Evolutionary conservation across 768 basidiomycete species (phyloP).

Genomic region (Tylopilus sp.): DNA sequence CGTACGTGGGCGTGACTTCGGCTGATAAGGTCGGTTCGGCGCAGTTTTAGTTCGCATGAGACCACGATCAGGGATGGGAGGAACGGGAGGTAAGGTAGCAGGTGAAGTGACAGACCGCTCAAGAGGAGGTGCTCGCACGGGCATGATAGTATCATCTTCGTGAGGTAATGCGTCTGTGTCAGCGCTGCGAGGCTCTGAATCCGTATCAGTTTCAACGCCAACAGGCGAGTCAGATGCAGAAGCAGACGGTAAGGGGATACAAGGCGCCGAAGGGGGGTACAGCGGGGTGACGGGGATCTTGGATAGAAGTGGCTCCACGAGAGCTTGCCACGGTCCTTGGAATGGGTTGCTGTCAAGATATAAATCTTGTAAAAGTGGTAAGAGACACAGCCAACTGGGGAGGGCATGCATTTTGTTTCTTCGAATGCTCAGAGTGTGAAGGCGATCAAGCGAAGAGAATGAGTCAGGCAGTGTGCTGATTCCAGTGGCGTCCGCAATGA

Average conservation of each 20-base stretch:
- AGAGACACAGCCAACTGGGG: slow-evolving; percentile 92
- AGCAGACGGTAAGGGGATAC: slow-evolving; percentile 49
- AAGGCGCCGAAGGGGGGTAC: slow-evolving; percentile 66
- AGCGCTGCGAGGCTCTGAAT: slow-evolving; percentile 50
- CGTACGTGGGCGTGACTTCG: slow-evolving; percentile 40
- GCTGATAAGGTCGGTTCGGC: slow-evolving; percentile 54
- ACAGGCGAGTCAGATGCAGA: slow-evolving; percentile 44
- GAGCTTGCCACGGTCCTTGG: slow-evolving; percentile 86
- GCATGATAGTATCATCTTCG: slow-evolving; percentile 75
- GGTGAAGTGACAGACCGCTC: slow-evolving; percentile 53
- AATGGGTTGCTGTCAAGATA: slow-evolving; percentile 97
- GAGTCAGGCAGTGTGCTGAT: slow-evolving; percentile 73
- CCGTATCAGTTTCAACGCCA: slow-evolving; percentile 47
- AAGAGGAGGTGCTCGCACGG: slow-evolving; percentile 53
- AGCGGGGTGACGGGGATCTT: slow-evolving; percentile 56
- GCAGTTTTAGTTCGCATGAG: slow-evolving; percentile 72
- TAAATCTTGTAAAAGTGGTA: slow-evolving; percentile 80
- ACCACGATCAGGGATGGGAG: slow-evolving; percentile 34
- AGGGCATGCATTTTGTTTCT: slow-evolving; percentile 85
- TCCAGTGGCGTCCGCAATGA: slow-evolving; percentile 91
- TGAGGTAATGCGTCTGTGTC: slow-evolving; percentile 34
- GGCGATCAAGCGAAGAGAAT: slow-evolving; percentile 66
- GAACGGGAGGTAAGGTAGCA: slow-evolving; percentile 27
- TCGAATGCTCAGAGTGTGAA: slow-evolving; percentile 88
- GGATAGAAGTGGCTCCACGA: slow-evolving; percentile 80